Percentiles rank a stretch among this genome's conserved stretches.
Evolutionary conservation across 371 early-diverging fungal species (phyloP).

Genomic region (Mortierella sp.): DNA sequence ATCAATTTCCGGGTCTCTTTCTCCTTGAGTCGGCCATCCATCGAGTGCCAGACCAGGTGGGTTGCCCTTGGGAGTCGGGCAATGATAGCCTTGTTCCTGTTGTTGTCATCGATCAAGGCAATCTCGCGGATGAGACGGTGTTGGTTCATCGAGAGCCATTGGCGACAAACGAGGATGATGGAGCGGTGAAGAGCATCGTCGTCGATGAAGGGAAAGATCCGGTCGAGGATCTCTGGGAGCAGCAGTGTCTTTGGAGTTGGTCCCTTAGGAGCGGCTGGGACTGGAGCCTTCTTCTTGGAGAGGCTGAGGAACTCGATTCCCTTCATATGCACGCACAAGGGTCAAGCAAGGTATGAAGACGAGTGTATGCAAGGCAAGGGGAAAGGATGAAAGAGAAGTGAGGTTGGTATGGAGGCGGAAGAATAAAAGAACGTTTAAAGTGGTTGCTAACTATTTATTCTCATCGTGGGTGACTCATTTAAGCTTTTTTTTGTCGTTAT

Average conservation of each 20-base stretch:
- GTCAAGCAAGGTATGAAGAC: no score
- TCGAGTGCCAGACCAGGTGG: not conserved
- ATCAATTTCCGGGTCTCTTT: not conserved
- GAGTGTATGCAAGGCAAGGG: no score
- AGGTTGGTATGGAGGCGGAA: no score
- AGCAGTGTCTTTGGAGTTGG: not conserved
- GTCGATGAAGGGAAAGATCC: not conserved
- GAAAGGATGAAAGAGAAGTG: no score
- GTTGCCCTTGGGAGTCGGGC: not conserved
- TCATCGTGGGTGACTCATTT: no score
- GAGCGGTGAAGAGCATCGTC: not conserved
- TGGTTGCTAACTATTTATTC: no score
- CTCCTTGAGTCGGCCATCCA: not conserved
- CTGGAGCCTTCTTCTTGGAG: not conserved
- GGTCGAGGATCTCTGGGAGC: not conserved
- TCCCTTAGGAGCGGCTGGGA: not conserved
- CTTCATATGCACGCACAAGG: no score
- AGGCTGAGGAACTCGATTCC: no score
- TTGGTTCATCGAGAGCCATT: not conserved
- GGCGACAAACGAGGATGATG: not conserved
- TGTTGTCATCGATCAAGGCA: not conserved
- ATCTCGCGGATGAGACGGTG: not conserved
- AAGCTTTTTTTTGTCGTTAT: no score
- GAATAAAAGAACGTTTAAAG: no score
- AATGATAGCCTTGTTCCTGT: not conserved